These are phyloP conservation scores for Yarrowia galli DNA, from an alignment of 1,139 yeast species.

Conservation along the genomic window DNA sequence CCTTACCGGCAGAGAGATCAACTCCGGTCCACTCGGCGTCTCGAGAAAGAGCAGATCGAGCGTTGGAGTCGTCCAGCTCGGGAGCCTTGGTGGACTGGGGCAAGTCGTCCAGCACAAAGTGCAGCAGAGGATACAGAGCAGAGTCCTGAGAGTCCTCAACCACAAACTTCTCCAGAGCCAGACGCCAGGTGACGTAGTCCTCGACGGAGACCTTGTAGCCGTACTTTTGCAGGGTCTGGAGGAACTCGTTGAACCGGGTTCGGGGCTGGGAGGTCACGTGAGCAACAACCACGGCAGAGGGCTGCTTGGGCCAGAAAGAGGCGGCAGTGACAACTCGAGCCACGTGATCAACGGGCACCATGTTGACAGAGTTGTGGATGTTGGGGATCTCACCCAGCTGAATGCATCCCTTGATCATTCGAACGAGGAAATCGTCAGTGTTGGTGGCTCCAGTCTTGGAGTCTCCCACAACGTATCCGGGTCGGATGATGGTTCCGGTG, in stretches of 20 bases:
- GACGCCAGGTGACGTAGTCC: constrained; percentile 82
- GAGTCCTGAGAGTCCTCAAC: constrained; percentile 73
- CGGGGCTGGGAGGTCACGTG: constrained; percentile 99
- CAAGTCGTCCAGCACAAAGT: constrained; percentile 89
- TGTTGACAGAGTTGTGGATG: constrained; percentile 85
- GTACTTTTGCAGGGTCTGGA: constrained; percentile 67
- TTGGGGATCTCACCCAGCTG: constrained; percentile 88
- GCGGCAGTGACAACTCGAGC: constrained; percentile 89
- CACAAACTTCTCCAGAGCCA: constrained; percentile 75
- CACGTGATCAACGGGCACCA: constrained; percentile 98
- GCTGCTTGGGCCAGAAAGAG: constrained; percentile 74
- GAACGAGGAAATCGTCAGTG: constrained; percentile 92
- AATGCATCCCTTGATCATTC: constrained; percentile 93
- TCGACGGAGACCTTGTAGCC: constrained; percentile 72
- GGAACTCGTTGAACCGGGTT: constrained; percentile 75
- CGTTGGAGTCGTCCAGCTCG: constrained; percentile 86
- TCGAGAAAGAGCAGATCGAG: constrained; percentile 64
- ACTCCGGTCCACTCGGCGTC: constrained; percentile 71
- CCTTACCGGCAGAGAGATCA: constrained; percentile 72
- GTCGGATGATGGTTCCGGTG: constrained; percentile 87
- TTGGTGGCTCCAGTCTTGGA: constrained; percentile 83
- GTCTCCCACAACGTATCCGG: constrained; percentile 95
- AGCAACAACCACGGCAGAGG: constrained; percentile 64
- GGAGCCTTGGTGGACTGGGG: constrained; percentile 95
- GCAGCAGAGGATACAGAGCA: constrained; percentile 91